These are phyloP conservation scores for Ceratobasidium sp. DNA, from an alignment of 1,284 basidiomycete species.

Conservation along the genomic window DNA sequence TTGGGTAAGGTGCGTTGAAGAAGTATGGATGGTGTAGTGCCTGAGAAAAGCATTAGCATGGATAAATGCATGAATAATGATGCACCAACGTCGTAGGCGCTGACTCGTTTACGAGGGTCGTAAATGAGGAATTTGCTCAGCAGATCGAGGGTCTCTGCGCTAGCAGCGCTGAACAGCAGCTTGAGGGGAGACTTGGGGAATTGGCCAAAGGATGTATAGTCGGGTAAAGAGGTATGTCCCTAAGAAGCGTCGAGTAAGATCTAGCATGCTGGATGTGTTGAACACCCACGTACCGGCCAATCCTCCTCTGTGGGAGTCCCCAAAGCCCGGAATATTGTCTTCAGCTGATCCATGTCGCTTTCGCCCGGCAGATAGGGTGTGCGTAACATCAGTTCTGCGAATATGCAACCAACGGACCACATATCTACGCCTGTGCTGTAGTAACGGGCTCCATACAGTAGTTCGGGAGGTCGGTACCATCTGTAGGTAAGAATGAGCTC, in stretches of 20 bases:
- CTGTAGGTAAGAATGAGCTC: slow-evolving; percentile 56
- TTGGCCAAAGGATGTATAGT: slow-evolving; percentile 84
- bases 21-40: slow-evolving; percentile 83
- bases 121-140: slow-evolving; percentile 82
- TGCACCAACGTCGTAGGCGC: slow-evolving; percentile 75
- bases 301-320: slow-evolving; percentile 96
- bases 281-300: slow-evolving; percentile 79
- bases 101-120: slow-evolving; percentile 86
- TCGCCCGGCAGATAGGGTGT: slow-evolving; percentile 94
- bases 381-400: slow-evolving; percentile 95
- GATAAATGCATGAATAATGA: slow-evolving; percentile 21
- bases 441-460: slow-evolving; percentile 87
- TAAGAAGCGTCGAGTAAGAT: slow-evolving; percentile 53
- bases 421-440: slow-evolving; percentile 91
- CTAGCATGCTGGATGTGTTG: background rate
- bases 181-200: slow-evolving; percentile 85
- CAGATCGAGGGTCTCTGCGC: slow-evolving; percentile 86
- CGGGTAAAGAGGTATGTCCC: slow-evolving; percentile 90
- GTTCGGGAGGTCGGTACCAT: slow-evolving; percentile 97
- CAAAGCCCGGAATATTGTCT: slow-evolving; percentile 92
- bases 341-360: slow-evolving; percentile 95
- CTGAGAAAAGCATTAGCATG: slow-evolving; percentile 55
- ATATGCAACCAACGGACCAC: slow-evolving; percentile 96
- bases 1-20: slow-evolving; percentile 77
- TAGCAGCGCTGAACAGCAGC: slow-evolving; percentile 91